Conservation (phyloP, 1,284 basidiomycete genomes). For the Apiotrichum domesticum region DNA sequence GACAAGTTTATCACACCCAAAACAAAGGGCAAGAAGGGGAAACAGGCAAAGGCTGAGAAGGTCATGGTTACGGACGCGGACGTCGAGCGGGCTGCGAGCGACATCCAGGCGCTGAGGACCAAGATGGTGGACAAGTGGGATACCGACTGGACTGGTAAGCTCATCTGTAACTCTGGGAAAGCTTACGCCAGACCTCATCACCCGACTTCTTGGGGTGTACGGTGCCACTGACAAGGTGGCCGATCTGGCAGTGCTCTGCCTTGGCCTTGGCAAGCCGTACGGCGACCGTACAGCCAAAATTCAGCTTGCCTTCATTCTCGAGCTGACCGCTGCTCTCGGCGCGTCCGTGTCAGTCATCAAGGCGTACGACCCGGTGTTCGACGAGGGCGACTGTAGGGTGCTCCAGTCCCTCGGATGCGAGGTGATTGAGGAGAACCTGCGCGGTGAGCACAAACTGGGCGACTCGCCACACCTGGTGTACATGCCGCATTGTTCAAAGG, state of each 20-base stretch:
- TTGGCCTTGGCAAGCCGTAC: conserved; percentile 37
- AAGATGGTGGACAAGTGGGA: conserved; percentile 41
- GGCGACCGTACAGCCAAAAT: conserved; percentile 41
- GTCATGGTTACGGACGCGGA: conserved; percentile 9
- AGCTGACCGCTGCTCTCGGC: conserved; percentile 11
- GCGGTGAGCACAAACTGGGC: conserved; percentile 21
- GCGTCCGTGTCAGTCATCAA: conserved; percentile 15
- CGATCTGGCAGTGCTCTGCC: conserved; percentile 24
- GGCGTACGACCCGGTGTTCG: conserved; percentile 37
- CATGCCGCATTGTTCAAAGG: conserved; percentile 39
- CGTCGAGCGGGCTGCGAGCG: conserved; percentile 16
- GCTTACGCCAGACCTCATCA: conserved; percentile 7
- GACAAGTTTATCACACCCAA: conserved; percentile 16
- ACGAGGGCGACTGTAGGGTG: conserved; percentile 28
- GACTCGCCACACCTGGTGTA: conserved; percentile 30
- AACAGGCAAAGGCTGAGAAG: conserved; percentile 9
- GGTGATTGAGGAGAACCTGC: conserved; percentile 31
- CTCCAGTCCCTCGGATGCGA: conserved; percentile 19
- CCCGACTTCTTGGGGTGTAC: neutral
- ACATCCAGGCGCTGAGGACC: conserved; percentile 25
- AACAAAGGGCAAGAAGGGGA: conserved; percentile 12
- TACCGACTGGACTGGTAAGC: conserved; percentile 28
- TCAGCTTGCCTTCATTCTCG: conserved; percentile 34
- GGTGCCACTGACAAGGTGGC: neutral
- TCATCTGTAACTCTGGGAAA: neutral